Percentiles rank a stretch among this genome's conserved stretches.
Conservation (phyloP, 2,329 filamentous ascomycete species). For the Balansia obtecta region DNA sequence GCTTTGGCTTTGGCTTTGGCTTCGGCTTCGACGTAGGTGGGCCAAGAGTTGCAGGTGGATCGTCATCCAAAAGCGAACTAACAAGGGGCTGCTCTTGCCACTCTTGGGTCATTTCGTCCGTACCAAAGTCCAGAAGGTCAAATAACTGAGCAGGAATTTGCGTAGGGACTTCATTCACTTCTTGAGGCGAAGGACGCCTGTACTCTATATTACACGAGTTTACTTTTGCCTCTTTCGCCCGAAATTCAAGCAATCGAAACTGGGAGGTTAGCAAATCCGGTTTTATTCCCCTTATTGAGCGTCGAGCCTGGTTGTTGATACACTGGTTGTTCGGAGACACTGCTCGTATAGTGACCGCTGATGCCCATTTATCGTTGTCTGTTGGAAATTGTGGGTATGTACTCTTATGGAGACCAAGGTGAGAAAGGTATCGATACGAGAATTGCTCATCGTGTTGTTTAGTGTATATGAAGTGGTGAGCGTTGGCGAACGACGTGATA, state of each 20-base stretch:
- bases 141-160: background rate
- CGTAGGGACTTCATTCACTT: too few species aligned
- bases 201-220: background rate
- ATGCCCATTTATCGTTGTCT: constrained; percentile 2
- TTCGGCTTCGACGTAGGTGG: background rate
- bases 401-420: constrained; percentile 13
- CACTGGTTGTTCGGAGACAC: constrained; percentile 3
- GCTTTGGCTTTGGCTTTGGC: background rate
- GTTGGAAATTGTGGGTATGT: constrained; percentile 11
- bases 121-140: background rate
- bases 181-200: constrained; percentile 4
- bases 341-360: constrained; percentile 7
- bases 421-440: constrained; percentile 15
- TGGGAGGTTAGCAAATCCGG: background rate
- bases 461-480: constrained; percentile 14
- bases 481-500: background rate
- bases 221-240: background rate
- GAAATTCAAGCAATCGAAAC: background rate
- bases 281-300: background rate
- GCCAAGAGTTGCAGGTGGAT: background rate
- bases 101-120: background rate
- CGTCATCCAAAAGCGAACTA: constrained; percentile 1
- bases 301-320: constrained; percentile 6
- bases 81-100: background rate
- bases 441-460: constrained; percentile 8